phyloP scores from a whole-genome alignment of 1,284 basidiomycete genomes.

The Ustilago loliicola region DNA sequence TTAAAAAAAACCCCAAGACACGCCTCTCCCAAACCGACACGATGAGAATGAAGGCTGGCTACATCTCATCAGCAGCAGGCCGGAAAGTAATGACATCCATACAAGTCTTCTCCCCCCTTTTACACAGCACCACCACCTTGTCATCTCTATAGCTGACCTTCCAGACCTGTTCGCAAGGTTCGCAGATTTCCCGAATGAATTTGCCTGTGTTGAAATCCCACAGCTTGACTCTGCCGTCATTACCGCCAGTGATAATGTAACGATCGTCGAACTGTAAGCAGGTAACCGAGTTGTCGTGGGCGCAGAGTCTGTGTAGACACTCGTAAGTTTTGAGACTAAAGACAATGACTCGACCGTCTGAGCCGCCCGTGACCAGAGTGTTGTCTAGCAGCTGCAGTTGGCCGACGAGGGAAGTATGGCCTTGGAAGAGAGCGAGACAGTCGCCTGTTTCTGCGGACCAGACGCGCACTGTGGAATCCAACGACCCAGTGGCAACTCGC shows the following conservation, averaged over 20 bases:
- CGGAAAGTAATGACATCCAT: conserved; percentile 79
- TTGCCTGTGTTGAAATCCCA: conserved; percentile 75
- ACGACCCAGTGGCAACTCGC: conserved; percentile 85
- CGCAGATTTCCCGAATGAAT: conserved; percentile 65
- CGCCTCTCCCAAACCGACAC: background rate
- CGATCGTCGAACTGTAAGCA: conserved; percentile 85
- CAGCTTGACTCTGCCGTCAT: conserved; percentile 89
- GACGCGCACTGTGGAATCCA: conserved; percentile 72
- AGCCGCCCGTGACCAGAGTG: conserved; percentile 88
- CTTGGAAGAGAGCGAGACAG: conserved; percentile 87
- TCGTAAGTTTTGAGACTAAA: conserved; percentile 79
- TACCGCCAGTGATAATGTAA: conserved; percentile 77
- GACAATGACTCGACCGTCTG: conserved; percentile 92
- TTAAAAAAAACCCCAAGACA: background rate
- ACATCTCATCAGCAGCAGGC: conserved; percentile 58
- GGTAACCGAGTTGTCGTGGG: conserved; percentile 90
- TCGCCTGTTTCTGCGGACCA: conserved; percentile 77
- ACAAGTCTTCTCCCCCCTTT: conserved; percentile 85
- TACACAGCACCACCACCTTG: conserved; percentile 85
- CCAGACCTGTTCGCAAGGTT: conserved; percentile 82
- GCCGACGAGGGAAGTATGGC: conserved; percentile 93
- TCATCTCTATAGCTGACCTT: conserved; percentile 84
- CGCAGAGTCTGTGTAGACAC: conserved; percentile 72
- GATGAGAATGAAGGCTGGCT: background rate
- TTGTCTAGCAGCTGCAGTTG: conserved; percentile 84